Evolutionary conservation across 2,329 filamentous ascomycete genomes (phyloP).

Genomic region (Lojkania enalia): DNA sequence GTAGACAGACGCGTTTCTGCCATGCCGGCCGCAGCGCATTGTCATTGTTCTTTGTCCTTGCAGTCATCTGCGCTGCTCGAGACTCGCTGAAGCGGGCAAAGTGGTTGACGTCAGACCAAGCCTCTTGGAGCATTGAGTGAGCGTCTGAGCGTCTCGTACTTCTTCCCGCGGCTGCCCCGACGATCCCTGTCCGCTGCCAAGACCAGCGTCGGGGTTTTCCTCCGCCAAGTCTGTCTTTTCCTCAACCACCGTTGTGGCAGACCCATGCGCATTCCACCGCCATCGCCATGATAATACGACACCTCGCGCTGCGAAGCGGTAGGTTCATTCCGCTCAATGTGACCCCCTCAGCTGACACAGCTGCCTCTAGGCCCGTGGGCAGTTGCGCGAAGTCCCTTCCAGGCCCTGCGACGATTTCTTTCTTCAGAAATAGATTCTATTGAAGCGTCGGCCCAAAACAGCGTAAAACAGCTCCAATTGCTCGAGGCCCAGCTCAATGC

Average conservation of each 20-base stretch:
- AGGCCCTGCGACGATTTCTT: slow-evolving; percentile 31
- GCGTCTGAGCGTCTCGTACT: too few species aligned
- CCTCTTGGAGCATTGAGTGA: too few species aligned
- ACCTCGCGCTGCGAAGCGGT: slow-evolving; percentile 47
- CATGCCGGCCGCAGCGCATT: too few species aligned
- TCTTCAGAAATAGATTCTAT: slow-evolving; percentile 38
- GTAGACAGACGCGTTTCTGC: too few species aligned
- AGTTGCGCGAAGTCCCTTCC: slow-evolving; percentile 33
- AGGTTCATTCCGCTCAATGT: neutral
- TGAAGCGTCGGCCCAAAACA: slow-evolving; percentile 36
- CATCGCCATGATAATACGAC: slow-evolving; percentile 49
- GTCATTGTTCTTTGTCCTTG: too few species aligned
- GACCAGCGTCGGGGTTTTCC: too few species aligned
- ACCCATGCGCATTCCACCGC: slow-evolving; percentile 2
- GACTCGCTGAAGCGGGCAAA: too few species aligned
- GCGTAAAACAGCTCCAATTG: slow-evolving; percentile 31
- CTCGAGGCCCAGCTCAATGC: slow-evolving; percentile 43
- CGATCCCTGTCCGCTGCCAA: too few species aligned
- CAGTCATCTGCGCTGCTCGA: too few species aligned
- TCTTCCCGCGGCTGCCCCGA: too few species aligned
- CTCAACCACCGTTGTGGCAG: neutral
- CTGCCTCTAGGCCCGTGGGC: slow-evolving; percentile 42
- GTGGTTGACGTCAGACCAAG: too few species aligned
- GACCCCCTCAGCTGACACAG: slow-evolving; percentile 7
- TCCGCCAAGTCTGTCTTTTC: too few species aligned